phyloP scores from a whole-genome alignment of 1,284 basidiomycete genomes.

The Termitomyces sp. region DNA sequence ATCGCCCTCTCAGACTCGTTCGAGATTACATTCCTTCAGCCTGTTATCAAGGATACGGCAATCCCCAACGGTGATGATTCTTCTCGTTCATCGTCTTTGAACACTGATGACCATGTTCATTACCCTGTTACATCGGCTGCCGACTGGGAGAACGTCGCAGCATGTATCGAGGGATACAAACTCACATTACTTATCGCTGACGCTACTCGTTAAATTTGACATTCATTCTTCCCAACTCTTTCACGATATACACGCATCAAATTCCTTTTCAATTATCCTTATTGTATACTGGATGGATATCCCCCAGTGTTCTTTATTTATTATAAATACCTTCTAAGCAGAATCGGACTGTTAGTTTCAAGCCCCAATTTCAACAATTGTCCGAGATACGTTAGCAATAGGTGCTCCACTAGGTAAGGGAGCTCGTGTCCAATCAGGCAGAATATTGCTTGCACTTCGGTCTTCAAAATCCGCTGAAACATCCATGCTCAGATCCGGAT shows the following conservation, averaged over 20 bases:
- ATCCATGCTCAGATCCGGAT: conserved; percentile 40
- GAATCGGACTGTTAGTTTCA: conserved; percentile 3
- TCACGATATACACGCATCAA: neutral
- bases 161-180: conserved; percentile 30
- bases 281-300: conserved; percentile 1
- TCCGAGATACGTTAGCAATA: conserved; percentile 30
- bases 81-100: conserved; percentile 18
- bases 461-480: conserved; percentile 34
- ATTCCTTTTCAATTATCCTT: neutral
- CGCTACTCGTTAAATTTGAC: conserved; percentile 11
- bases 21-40: conserved; percentile 44
- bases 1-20: conserved; percentile 49
- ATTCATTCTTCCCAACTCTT: neutral
- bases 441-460: conserved; percentile 36
- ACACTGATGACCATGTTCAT: conserved; percentile 27
- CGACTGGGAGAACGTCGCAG: conserved; percentile 38
- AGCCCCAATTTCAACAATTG: conserved; percentile 18
- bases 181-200: conserved; percentile 36
- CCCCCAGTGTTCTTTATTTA: neutral
- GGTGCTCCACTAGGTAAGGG: conserved; percentile 60
- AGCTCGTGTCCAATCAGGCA: conserved; percentile 79
- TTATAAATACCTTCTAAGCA: neutral
- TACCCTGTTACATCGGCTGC: conserved; percentile 30
- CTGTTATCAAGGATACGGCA: conserved; percentile 18
- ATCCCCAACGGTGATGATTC: neutral